Evolutionary conservation across 352 stramenopile genomes (phyloP), one percentile per base, ranked within the genome.

Genomic region (Aphanomyces astaci): DNA sequence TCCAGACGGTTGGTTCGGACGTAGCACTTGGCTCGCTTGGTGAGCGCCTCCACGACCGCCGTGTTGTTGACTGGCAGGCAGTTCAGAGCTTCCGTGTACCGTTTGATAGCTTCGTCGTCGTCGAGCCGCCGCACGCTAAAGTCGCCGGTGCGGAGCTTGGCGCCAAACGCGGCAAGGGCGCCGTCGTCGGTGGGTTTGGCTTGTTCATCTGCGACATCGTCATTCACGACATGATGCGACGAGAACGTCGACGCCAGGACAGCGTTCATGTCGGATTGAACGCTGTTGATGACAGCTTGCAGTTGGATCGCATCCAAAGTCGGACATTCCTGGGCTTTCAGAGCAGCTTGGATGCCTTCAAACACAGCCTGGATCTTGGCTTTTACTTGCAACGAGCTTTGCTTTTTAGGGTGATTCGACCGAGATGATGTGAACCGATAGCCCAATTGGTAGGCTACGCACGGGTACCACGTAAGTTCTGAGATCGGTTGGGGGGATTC

Each of bases 311-410:
- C 74, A 71, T 75, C 88, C 33, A 89, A 66, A 0, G 73, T 57
- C 45, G 13, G 45, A 25, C 22, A n/a, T 32, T 86, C 73, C 9
- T 63, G 84, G 46, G n/a, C 72, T 22, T 75, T 73, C 2, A 92
- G 75, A 19, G 87, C 82, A 9, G 81, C 78, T 78, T 78, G 89
- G 11, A 79, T 79, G 33, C 79, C 83, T 52, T 94, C 81, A 4
- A 82, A 84, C 4, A 87, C 67, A 2, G 82, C 80, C 63, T 94
- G 82, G 49, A 91, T 90, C 30, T 92, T 86, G n/a, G 86, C 87
- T 71, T 92, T 94, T 65, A 91, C 79, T 62, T 94, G 86, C 13
- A 94, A 62, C 4, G 82, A 91, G 65, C 86, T 94, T 31, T 91
- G 71, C n/a, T n/a, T n/a, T 59, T 88, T 89, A 59, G 86, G 83